phyloP scores from a whole-genome alignment of 2,329 filamentous ascomycete species.

The Trichophyton simii region DNA sequence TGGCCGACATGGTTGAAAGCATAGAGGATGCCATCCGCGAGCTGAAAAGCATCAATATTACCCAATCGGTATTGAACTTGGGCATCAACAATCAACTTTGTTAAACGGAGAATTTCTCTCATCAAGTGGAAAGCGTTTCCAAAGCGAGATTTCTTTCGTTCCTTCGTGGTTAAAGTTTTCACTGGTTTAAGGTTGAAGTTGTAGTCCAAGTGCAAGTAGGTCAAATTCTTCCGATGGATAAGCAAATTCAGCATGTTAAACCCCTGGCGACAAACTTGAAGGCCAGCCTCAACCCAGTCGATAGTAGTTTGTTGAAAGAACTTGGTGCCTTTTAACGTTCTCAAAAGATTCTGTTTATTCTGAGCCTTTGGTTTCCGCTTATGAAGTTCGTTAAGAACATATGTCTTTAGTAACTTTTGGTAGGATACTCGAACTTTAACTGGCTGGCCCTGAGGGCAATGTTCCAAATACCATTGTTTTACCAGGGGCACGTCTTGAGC shows the following conservation, averaged over 20 bases:
- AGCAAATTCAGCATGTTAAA: slow-evolving; percentile 99
- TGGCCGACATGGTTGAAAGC: slow-evolving; percentile 99
- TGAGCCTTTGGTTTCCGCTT: slow-evolving; percentile 91
- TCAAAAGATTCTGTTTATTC: slow-evolving; percentile 83
- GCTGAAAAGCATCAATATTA: slow-evolving; percentile 97
- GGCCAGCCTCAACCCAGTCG: slow-evolving; percentile 96
- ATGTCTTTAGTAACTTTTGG: slow-evolving; percentile 93
- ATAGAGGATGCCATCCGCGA: slow-evolving; percentile 96
- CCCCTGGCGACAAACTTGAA: slow-evolving; percentile 94
- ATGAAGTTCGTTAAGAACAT: slow-evolving; percentile 90
- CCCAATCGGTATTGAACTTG: slow-evolving; percentile 96
- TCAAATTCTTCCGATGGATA: slow-evolving; percentile 96
- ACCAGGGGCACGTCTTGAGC: slow-evolving; percentile 94
- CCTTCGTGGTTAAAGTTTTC: slow-evolving; percentile 95
- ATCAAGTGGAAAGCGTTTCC: slow-evolving; percentile 98
- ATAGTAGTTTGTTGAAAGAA: slow-evolving; percentile 99
- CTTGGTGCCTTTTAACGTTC: slow-evolving; percentile 86
- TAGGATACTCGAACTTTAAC: slow-evolving; percentile 98
- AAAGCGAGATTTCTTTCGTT: slow-evolving; percentile 97
- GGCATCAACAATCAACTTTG: slow-evolving; percentile 94
- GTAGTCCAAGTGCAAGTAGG: slow-evolving; percentile 95
- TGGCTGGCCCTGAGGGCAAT: slow-evolving; percentile 78
- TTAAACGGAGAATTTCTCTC: slow-evolving; percentile 90
- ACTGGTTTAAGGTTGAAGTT: slow-evolving; percentile 99
- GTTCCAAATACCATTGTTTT: slow-evolving; percentile 97